Percentiles rank a stretch among this genome's conserved stretches.
Conservation (phyloP, 768 basidiomycete genomes). For the Suillus subalutaceus region DNA sequence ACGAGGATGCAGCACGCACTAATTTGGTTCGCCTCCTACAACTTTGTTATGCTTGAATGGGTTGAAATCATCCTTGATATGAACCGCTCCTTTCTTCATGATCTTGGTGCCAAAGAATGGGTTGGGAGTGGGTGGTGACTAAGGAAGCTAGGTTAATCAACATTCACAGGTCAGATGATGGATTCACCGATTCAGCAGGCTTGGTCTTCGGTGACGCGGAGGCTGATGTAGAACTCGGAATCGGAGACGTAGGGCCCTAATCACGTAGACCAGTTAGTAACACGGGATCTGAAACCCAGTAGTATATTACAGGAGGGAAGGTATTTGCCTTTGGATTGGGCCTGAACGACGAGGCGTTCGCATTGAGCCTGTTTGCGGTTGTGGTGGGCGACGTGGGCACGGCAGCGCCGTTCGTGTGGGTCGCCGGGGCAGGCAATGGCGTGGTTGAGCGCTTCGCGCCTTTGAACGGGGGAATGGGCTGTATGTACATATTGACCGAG, state of each 20-base stretch:
- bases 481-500: constrained; percentile 75
- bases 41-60: constrained; percentile 91
- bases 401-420: constrained; percentile 34
- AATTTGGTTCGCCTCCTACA: constrained; percentile 69
- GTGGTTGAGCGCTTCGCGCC: constrained; percentile 51
- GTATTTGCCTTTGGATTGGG: constrained; percentile 81
- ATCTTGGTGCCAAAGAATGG: constrained; percentile 88
- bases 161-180: constrained; percentile 13
- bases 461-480: constrained; percentile 89
- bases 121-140: constrained; percentile 62
- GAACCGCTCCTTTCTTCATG: constrained; percentile 77
- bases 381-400: constrained; percentile 56
- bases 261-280: constrained; percentile 25
- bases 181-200: constrained; percentile 52
- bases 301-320: constrained; percentile 64
- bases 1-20: constrained; percentile 50
- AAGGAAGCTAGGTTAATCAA: constrained; percentile 16
- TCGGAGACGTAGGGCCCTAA: constrained; percentile 52
- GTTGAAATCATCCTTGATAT: constrained; percentile 96
- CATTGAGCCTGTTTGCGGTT: constrained; percentile 71
- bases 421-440: constrained; percentile 15
- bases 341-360: constrained; percentile 88
- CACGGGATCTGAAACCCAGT: constrained; percentile 11
- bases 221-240: constrained; percentile 41
- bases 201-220: constrained; percentile 67